These are phyloP conservation scores for Austroboletus festivus DNA, from an alignment of 768 basidiomycete species.

Conservation along the genomic window DNA sequence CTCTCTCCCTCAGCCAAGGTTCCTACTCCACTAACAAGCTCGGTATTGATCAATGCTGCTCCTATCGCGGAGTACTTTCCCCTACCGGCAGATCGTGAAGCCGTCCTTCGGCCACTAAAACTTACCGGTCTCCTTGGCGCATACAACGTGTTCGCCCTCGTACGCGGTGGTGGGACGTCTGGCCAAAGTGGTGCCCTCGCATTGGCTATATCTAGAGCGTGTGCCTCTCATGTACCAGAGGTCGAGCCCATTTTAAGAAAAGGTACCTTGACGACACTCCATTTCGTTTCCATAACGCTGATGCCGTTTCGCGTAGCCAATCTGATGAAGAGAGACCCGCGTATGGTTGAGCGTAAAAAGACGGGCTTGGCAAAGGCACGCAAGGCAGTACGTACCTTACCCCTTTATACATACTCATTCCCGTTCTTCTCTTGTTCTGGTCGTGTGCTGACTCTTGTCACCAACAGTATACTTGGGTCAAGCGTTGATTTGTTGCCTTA, in stretches of 20 bases:
- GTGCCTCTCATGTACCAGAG: conserved; percentile 68
- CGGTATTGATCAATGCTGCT: conserved; percentile 81
- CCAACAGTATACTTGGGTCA: conserved; percentile 89
- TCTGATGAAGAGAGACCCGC: conserved; percentile 84
- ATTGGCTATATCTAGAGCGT: conserved; percentile 71
- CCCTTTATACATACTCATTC: neutral
- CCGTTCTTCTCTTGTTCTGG: neutral
- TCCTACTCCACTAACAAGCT: conserved; percentile 47
- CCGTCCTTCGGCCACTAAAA: conserved; percentile 78
- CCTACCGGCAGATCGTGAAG: conserved; percentile 71
- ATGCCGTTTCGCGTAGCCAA: conserved; percentile 52
- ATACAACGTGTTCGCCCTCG: conserved; percentile 74
- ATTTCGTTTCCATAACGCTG: neutral
- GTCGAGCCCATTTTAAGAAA: conserved; percentile 63
- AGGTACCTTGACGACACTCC: conserved; percentile 42
- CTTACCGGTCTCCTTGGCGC: conserved; percentile 80
- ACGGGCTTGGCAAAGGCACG: conserved; percentile 89
- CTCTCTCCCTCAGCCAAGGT: conserved; percentile 18
- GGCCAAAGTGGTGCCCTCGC: conserved; percentile 90
- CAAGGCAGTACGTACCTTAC: conserved; percentile 67
- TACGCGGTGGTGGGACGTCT: conserved; percentile 84
- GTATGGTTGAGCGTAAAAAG: conserved; percentile 99
- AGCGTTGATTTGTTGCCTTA: conserved; percentile 55
- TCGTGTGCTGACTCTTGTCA: conserved; percentile 6
- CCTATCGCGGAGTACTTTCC: conserved; percentile 81